Evolutionary conservation across 2,329 filamentous ascomycete genomes (phyloP).

Genomic region (Acrodontium crateriforme): DNA sequence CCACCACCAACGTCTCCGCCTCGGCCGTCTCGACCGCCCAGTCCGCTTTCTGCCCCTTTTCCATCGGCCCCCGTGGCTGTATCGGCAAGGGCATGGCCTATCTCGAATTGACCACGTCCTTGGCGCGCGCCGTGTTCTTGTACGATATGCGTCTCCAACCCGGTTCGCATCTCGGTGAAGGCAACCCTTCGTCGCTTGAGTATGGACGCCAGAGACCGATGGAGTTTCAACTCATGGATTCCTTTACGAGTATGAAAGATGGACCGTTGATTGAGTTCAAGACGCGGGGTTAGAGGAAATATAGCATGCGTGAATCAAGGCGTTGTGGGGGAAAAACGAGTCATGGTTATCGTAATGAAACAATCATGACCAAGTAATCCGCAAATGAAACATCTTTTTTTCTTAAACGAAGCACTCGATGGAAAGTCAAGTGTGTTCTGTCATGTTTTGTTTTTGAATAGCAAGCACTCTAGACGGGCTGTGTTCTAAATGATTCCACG

Average conservation of each 20-base stretch:
- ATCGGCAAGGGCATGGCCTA: slow-evolving; percentile 43
- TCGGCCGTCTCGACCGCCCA: slow-evolving; percentile 32
- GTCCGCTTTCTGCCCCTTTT: slow-evolving; percentile 61
- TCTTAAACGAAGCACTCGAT: no score
- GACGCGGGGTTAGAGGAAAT: no score
- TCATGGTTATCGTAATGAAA: no score
- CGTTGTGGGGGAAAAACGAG: no score
- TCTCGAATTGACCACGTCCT: slow-evolving; percentile 4
- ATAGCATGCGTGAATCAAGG: no score
- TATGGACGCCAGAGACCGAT: slow-evolving; percentile 40
- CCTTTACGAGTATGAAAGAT: slow-evolving; percentile 58
- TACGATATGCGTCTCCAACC: slow-evolving; percentile 6
- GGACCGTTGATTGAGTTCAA: slow-evolving; percentile 50
- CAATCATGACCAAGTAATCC: no score
- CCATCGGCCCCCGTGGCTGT: slow-evolving; percentile 53
- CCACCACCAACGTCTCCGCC: slow-evolving; percentile 4
- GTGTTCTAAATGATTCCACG: no score
- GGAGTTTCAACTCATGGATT: slow-evolving; percentile 57
- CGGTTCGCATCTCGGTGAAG: slow-evolving; percentile 44
- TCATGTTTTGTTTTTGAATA: no score
- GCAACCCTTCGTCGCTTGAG: slow-evolving; percentile 27
- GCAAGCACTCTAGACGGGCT: no score
- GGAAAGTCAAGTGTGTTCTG: no score
- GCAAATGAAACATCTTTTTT: no score
- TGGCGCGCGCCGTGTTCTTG: slow-evolving; percentile 3